Evolutionary conservation across 2,329 filamentous ascomycete genomes (phyloP), one percentile per base, ranked within the genome.

Genomic region (Sclerotinia glacialis): DNA sequence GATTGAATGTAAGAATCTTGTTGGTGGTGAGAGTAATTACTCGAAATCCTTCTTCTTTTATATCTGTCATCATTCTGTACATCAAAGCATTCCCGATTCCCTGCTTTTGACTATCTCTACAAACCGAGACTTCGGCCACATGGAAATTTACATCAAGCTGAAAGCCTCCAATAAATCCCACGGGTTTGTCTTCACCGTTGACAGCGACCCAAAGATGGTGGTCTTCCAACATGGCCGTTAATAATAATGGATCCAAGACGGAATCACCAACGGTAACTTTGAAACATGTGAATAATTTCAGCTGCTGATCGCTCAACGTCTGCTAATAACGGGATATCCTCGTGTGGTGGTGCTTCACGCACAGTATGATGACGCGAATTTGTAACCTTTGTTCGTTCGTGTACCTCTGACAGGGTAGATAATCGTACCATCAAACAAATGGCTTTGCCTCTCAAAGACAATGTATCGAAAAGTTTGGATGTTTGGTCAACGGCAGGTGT

Each of bases 171-270:
- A 73, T 53, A 46, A 76, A 76, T 8, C 74, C 75, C 14, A 76
- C 71, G 1, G 74, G 74, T 40, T 71, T 69, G 47, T 74, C 70
- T 67, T 69, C 69, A 37, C 67, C 59, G 59, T 74, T 68, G 37
- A 70, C 70, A 21, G 73, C 74, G 31, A 76, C 67, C 74, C 72
- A 75, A 31, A 76, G 74, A 54, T 75, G 71, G 14, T 71, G 69
- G 28, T 69, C 63, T 26, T 72, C 64, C 16, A 70, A 64, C 69
- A 76, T 73, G 14, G 59, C 40, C 40, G 63, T 58, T 6, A 76
- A 66, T 16, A 69, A 42, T 28, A 65, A 59, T 14, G 69, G 69
- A 49, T 72, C 69, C 18, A 76, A 56, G 23, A 72, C 72, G 18
- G 70, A 67, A 31, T 70, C 66, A 46, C 73, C 70, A 21, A 70